These are phyloP conservation scores for Fusarium praegraminearum DNA, from an alignment of 2,329 filamentous ascomycete genomes.

Conservation along the genomic window DNA sequence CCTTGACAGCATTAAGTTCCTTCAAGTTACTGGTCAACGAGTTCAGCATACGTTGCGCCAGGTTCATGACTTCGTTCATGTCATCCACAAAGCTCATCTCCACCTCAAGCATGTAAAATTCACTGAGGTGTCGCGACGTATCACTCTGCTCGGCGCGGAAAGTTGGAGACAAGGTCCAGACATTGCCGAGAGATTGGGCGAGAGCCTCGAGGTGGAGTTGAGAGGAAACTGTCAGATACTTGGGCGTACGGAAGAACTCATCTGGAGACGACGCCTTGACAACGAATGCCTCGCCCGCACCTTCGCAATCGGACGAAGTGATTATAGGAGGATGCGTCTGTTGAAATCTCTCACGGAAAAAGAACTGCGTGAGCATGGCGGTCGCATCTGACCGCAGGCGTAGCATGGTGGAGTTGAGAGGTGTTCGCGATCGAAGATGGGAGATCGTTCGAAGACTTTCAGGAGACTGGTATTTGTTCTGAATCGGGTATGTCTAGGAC, in stretches of 20 bases:
- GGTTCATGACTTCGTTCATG: slow-evolving; percentile 77
- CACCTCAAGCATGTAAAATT: slow-evolving; percentile 98
- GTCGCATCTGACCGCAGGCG: slow-evolving; percentile 86
- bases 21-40: slow-evolving; percentile 58
- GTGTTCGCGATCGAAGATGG: slow-evolving; percentile 85
- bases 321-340: slow-evolving; percentile 94
- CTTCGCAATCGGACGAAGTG: slow-evolving; percentile 97
- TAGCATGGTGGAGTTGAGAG: slow-evolving; percentile 82
- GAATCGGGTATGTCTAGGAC: slow-evolving; percentile 86
- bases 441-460: slow-evolving; percentile 91
- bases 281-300: slow-evolving; percentile 92
- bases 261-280: slow-evolving; percentile 62
- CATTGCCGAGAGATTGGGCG: slow-evolving; percentile 86
- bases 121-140: slow-evolving; percentile 91
- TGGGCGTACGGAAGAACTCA: slow-evolving; percentile 84
- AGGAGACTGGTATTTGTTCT: slow-evolving; percentile 93
- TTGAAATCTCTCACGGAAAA: slow-evolving; percentile 76
- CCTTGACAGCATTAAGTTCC: slow-evolving; percentile 57
- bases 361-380: slow-evolving; percentile 79
- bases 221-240: slow-evolving; percentile 94
- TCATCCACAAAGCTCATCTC: slow-evolving; percentile 84
- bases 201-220: slow-evolving; percentile 95
- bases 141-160: slow-evolving; percentile 95
- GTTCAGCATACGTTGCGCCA: slow-evolving; percentile 84
- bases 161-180: slow-evolving; percentile 94